Evolutionary conservation across 2,329 filamentous ascomycete genomes (phyloP).

Genomic region (Elsinoe fawcettii): DNA sequence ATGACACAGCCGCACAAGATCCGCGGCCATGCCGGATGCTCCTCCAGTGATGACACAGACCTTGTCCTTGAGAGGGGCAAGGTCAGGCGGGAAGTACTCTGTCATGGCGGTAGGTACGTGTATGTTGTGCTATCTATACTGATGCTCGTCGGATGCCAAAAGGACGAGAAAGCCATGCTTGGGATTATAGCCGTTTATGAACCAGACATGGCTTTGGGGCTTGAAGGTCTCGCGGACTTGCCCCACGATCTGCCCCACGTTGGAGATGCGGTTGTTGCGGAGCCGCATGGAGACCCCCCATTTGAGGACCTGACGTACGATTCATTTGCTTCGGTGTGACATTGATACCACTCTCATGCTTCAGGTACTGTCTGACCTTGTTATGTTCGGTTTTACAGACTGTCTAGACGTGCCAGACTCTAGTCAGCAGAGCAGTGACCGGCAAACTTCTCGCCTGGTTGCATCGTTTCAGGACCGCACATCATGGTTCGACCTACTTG

Average conservation of each 20-base stretch:
- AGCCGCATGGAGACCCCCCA: constrained; percentile 9
- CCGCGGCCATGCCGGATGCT: constrained; percentile 40
- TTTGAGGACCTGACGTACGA: too few relatives aligned
- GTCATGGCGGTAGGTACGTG: constrained; percentile 2
- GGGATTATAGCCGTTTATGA: background rate
- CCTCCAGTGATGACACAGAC: constrained; percentile 33
- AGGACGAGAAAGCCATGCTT: background rate
- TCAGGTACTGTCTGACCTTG: too few relatives aligned
- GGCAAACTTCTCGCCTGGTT: too few relatives aligned
- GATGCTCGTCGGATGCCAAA: background rate
- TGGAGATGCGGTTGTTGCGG: constrained; percentile 4
- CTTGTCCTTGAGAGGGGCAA: constrained; percentile 22
- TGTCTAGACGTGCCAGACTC: too few relatives aligned
- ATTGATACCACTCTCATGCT: too few relatives aligned
- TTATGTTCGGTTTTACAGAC: too few relatives aligned
- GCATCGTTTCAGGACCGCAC: too few relatives aligned
- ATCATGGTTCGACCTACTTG: too few relatives aligned
- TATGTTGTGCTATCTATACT: too few relatives aligned
- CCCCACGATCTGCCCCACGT: constrained; percentile 13
- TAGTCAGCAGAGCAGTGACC: too few relatives aligned
- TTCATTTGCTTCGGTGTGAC: too few relatives aligned
- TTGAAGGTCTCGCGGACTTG: constrained; percentile 3
- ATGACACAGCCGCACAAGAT: constrained; percentile 34
- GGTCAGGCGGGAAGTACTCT: constrained; percentile 1
- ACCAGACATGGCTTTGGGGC: background rate